These are phyloP conservation scores for Pleurostoma richardsiae DNA, from an alignment of 2,329 filamentous ascomycete genomes.

Conservation along the genomic window DNA sequence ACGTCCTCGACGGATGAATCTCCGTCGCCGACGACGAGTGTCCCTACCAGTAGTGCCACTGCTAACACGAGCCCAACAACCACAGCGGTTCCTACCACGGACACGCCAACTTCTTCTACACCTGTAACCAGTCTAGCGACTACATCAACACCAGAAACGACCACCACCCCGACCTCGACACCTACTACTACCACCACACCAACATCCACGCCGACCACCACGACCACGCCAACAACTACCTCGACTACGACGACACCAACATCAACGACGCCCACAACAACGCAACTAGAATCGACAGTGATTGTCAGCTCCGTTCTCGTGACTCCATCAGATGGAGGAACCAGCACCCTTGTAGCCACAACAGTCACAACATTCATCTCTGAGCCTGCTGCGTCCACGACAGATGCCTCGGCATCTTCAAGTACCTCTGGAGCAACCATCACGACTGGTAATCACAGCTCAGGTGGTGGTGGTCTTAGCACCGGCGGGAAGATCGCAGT, in stretches of 20 bases:
- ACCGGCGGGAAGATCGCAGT: constrained; percentile 76
- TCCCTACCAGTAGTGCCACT: constrained; percentile 5
- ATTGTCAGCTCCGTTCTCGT: constrained; percentile 3
- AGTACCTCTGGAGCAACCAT: constrained; percentile 1
- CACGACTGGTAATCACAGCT: constrained; percentile 19
- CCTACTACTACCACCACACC: constrained; percentile 1
- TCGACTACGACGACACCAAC: constrained; percentile 1
- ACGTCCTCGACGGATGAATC: constrained; percentile 1
- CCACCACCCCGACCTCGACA: background rate
- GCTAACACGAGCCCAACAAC: constrained; percentile 9
- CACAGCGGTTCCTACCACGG: constrained; percentile 2
- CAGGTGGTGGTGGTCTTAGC: constrained; percentile 45
- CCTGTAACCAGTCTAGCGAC: background rate
- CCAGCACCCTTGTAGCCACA: constrained; percentile 3
- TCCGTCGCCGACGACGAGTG: constrained; percentile 5
- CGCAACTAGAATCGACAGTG: constrained; percentile 1
- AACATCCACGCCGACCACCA: constrained; percentile 1
- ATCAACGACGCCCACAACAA: background rate
- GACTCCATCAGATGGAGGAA: constrained; percentile 1
- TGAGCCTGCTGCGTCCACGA: background rate
- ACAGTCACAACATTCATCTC: background rate
- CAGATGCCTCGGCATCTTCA: constrained; percentile 3
- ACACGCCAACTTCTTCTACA: background rate
- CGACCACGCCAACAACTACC: background rate
- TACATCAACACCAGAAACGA: constrained; percentile 1